Evolutionary conservation across 495 filamentous ascomycete species (phyloP).

Genomic region (Rusavskia elegans): DNA sequence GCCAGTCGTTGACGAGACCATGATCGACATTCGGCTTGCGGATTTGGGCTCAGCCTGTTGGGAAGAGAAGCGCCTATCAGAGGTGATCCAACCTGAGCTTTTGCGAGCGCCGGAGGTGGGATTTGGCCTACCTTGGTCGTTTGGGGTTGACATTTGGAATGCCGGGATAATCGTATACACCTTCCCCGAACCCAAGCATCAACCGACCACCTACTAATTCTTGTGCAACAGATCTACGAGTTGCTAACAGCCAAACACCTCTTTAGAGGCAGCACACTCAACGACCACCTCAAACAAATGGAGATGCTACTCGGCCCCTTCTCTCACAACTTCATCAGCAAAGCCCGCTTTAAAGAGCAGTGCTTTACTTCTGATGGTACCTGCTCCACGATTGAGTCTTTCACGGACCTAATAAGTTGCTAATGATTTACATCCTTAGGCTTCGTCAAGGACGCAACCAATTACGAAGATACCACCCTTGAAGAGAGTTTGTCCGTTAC

Average conservation of each 20-base stretch:
- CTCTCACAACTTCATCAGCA: conserved; percentile 1
- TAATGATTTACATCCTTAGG: neutral
- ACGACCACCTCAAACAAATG: conserved; percentile 12
- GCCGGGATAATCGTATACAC: neutral
- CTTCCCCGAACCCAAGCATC: neutral
- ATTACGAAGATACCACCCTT: neutral
- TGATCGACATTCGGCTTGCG: conserved; percentile 16
- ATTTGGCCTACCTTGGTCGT: conserved; percentile 25
- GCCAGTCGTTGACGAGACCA: neutral
- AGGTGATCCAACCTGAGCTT: conserved; percentile 25
- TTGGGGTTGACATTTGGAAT: conserved; percentile 30
- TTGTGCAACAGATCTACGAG: conserved; percentile 18
- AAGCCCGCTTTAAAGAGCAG: neutral
- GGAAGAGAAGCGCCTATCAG: conserved; percentile 18
- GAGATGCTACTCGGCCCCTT: conserved; percentile 14
- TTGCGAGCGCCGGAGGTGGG: conserved; percentile 30
- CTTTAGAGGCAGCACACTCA: conserved; percentile 15
- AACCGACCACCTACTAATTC: conserved; percentile 16
- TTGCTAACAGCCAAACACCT: conserved; percentile 15
- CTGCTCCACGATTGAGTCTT: no score
- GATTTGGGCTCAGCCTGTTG: conserved; percentile 22
- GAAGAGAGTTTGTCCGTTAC: no score
- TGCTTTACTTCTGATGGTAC: neutral
- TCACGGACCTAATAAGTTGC: no score
- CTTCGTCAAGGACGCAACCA: neutral